These are phyloP conservation scores for Stephania japonica DNA, from an alignment of 164 flowering plant genomes.

Conservation along the genomic window DNA sequence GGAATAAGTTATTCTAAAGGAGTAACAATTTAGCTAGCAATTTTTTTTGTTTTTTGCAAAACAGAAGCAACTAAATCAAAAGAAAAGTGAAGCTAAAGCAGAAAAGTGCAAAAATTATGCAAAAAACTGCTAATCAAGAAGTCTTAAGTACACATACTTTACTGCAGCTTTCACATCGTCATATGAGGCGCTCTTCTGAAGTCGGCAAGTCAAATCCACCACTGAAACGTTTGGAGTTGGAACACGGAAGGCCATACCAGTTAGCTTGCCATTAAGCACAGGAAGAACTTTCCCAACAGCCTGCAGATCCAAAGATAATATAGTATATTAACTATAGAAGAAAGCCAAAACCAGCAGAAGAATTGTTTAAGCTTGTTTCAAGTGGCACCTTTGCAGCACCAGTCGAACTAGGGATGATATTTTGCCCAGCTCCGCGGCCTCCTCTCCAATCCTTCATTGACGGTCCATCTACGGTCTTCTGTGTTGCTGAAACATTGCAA, in stretches of 20 bases:
- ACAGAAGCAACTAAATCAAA: neutral
- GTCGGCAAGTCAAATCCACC: conserved; percentile 93
- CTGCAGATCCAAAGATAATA: conserved; percentile 26
- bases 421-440: conserved; percentile 94
- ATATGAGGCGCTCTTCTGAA: conserved; percentile 83
- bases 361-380: neutral
- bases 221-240: conserved; percentile 98
- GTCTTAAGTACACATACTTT: conserved; percentile 38
- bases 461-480: conserved; percentile 97
- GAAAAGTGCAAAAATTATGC: neutral
- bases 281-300: conserved; percentile 99
- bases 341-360: neutral
- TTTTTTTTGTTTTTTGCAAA: too few relatives aligned
- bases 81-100: neutral
- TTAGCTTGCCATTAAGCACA: conserved; percentile 93
- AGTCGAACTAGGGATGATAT: conserved; percentile 97
- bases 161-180: conserved; percentile 93
- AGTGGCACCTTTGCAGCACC: conserved; percentile 91
- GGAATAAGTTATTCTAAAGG: neutral
- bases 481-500: conserved; percentile 64
- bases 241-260: conserved; percentile 99
- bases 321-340: conserved; percentile 1
- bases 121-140: neutral
- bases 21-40: neutral
- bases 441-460: conserved; percentile 99